A percentile compares a stretch with the other conserved stretches of the same genome.
Conservation (phyloP, 2,329 filamentous ascomycete species). For the Neonectria magnoliae region DNA sequence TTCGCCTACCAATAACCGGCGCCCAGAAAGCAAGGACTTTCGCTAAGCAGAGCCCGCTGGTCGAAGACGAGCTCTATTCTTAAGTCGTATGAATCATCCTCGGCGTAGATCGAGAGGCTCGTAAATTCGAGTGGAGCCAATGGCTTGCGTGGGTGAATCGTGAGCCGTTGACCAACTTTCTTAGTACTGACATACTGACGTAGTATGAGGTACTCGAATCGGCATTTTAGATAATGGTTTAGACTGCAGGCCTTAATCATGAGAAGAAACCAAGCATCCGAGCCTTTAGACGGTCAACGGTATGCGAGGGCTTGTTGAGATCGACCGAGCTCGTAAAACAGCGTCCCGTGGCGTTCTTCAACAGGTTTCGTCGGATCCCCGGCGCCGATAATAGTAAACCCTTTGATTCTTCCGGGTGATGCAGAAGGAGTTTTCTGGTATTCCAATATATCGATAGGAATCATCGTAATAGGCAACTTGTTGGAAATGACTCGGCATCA, state of each 20-base stretch:
- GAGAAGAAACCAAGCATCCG: too few relatives aligned
- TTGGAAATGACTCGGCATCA: background rate
- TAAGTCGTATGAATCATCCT: background rate
- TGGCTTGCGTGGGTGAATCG: background rate
- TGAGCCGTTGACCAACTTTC: background rate
- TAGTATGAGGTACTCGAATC: too few relatives aligned
- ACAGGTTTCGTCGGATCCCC: background rate
- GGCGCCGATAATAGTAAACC: background rate
- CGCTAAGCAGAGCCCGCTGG: background rate
- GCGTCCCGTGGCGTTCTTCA: background rate
- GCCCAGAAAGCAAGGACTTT: background rate
- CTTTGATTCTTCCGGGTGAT: slow-evolving; percentile 5
- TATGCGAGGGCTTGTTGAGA: background rate
- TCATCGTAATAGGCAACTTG: background rate
- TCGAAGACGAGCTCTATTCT: background rate
- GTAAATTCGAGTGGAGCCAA: background rate
- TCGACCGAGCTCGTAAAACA: background rate
- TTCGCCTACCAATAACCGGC: too few relatives aligned
- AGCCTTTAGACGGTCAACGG: too few relatives aligned
- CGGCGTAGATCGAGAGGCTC: background rate
- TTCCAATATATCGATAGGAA: background rate
- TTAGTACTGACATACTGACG: background rate
- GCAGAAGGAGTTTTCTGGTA: background rate
- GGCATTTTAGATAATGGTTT: background rate
- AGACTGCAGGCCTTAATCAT: background rate